A percentile compares a stretch with the other conserved stretches of the same genome.
These are phyloP conservation scores for Aspergillus clavatus DNA, from an alignment of 2,329 filamentous ascomycete genomes.

Conservation along the genomic window DNA sequence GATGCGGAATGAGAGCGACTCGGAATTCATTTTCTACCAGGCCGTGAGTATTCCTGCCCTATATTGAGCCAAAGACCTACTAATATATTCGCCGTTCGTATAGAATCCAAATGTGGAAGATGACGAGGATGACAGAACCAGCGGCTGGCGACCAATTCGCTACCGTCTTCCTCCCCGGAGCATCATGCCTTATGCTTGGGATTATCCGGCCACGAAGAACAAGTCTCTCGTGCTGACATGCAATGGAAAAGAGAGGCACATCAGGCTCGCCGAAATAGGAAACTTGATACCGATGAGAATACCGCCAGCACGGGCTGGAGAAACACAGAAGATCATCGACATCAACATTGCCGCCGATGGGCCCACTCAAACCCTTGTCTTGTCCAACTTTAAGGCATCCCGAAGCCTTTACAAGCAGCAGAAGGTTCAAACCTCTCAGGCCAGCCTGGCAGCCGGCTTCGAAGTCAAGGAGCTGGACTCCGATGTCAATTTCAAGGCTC, in stretches of 20 bases:
- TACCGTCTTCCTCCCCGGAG: slow-evolving; percentile 89
- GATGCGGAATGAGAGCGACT: slow-evolving; percentile 96
- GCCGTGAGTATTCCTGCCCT: slow-evolving; percentile 45
- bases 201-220: slow-evolving; percentile 95
- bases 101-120: slow-evolving; percentile 83
- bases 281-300: slow-evolving; percentile 94
- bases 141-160: slow-evolving; percentile 85
- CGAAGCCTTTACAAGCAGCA: slow-evolving; percentile 84
- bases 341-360: slow-evolving; percentile 94
- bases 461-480: slow-evolving; percentile 92
- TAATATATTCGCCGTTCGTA: not conserved
- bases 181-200: slow-evolving; percentile 99
- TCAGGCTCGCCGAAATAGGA: slow-evolving; percentile 94
- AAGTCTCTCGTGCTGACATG: slow-evolving; percentile 84
- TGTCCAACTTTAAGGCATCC: slow-evolving; percentile 89
- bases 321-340: slow-evolving; percentile 80
- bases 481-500: slow-evolving; percentile 80
- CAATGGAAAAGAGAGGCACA: slow-evolving; percentile 76
- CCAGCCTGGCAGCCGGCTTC: slow-evolving; percentile 65
- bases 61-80: not conserved
- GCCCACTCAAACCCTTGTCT: slow-evolving; percentile 86
- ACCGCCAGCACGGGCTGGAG: slow-evolving; percentile 57
- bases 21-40: slow-evolving; percentile 95
- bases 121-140: slow-evolving; percentile 71
- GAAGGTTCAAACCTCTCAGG: slow-evolving; percentile 50